Conservation (phyloP, 2,329 filamentous ascomycete genomes). For the Pseudogymnoascus sp. region DNA sequence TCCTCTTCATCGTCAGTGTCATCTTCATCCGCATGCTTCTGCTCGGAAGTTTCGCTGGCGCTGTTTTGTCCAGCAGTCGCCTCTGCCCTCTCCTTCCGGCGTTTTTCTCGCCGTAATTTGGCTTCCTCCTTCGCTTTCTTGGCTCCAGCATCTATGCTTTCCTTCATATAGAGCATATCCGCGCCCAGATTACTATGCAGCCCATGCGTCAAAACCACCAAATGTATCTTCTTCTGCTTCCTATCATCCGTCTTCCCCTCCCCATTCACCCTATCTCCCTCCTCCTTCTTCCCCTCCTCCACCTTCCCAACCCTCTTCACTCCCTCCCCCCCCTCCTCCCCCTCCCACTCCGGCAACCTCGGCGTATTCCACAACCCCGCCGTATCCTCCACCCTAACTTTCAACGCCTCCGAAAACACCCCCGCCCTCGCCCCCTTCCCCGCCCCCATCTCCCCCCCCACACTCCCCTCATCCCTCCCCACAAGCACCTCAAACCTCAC, state of each 20-base stretch:
- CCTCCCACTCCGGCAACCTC: conserved; percentile 56
- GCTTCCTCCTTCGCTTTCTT: conserved; percentile 65
- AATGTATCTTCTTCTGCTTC: conserved; percentile 71
- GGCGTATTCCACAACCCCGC: conserved; percentile 90
- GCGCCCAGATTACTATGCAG: conserved; percentile 91
- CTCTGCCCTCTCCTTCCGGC: conserved; percentile 29
- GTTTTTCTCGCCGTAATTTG: conserved; percentile 48
- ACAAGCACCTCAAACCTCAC: conserved; percentile 84
- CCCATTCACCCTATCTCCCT: conserved; percentile 15
- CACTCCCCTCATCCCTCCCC: conserved; percentile 63
- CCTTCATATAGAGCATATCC: conserved; percentile 95
- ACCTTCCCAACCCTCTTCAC: conserved; percentile 14
- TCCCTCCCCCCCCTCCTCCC: conserved; percentile 19
- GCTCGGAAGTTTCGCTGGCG: conserved; percentile 10
- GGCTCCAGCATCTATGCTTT: conserved; percentile 83
- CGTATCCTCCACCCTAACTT: conserved; percentile 77
- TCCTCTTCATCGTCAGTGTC: conserved; percentile 61
- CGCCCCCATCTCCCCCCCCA: conserved; percentile 33
- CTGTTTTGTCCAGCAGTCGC: not conserved
- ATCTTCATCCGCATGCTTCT: conserved; percentile 20
- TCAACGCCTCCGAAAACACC: conserved; percentile 75
- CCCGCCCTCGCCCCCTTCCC: conserved; percentile 49
- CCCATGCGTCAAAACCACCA: conserved; percentile 89
- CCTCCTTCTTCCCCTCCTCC: conserved; percentile 13
- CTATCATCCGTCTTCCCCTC: conserved; percentile 28